Base-by-base conservation (phyloP, 2,329 filamentous ascomycete species). In the Penicillium sp. region DNA sequence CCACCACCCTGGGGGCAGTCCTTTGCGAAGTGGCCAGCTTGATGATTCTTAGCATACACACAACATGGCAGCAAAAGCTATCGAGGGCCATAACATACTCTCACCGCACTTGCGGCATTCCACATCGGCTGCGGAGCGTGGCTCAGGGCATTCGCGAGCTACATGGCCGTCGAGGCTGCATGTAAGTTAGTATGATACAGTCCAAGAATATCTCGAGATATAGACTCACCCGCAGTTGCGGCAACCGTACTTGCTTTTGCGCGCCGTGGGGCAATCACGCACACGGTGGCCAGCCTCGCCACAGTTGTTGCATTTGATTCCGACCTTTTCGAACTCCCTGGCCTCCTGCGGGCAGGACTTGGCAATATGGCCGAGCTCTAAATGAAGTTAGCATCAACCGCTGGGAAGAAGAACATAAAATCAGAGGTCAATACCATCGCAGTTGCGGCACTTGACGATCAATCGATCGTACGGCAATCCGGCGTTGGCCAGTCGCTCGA, bases 281-380 rank as follows among this genome's bases (percentile, higher is more conserved):
- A 70, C 72, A 53, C 75, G 73, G 57, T 79, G 77, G 15, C 77
- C 76, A 13, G 64, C 44, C 23, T 69, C 67, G 18, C 62, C 66
- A 57, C 78, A 81, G 54, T 79, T 77, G 47, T 71, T 67, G 60
- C 79, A 81, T 41, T 72, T 74, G 51, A 81, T 72, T 42, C 72
- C 68, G 15, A 73, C 61, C 41, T 67, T 70, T 20, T 75, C 73
- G 5, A 60, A 63, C 0, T 52, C 48, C 1, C 55, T 47, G 48
- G 68, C 69, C 52, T 81, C 78, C 54, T 79, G 61, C 37, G 72
- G 69, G 67, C 79, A 82, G n/a, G 57, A 60, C 41, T 71, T 73
- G 6, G 63, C 44, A 31, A 59, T 66, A 56, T 82, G 79, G 5
- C 79, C 78, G 52, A 78, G 58, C 58, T 77, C 74, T 75, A 46